Percentiles rank a stretch among this genome's conserved stretches.
phyloP scores from a whole-genome alignment of 2,329 filamentous ascomycete species.

The Aspergillus ochraceus region DNA sequence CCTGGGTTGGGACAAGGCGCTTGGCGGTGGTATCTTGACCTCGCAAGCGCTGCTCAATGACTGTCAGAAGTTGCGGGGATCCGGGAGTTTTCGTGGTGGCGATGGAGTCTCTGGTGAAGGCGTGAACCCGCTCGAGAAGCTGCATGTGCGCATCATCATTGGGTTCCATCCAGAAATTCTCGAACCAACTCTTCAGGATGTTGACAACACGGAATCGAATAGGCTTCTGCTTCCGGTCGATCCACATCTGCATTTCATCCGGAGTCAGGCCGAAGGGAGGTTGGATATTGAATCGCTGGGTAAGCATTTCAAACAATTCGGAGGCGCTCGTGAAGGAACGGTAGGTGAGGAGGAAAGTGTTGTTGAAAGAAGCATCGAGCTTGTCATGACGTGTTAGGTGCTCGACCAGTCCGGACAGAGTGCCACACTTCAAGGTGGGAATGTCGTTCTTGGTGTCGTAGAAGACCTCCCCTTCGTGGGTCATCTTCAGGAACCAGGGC shows the following conservation, averaged over 20 bases:
- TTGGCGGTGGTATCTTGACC: constrained; percentile 87
- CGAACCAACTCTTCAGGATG: constrained; percentile 97
- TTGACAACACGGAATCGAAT: constrained; percentile 97
- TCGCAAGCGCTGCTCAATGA: constrained; percentile 83
- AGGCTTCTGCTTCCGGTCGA: constrained; percentile 90
- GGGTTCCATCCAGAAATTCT: constrained; percentile 98
- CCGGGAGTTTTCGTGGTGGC: constrained; percentile 92
- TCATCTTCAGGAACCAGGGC: constrained; percentile 80
- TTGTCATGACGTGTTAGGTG: constrained; percentile 95
- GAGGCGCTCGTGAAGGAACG: constrained; percentile 88
- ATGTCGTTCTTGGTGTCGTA: constrained; percentile 81
- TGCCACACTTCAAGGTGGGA: constrained; percentile 82
- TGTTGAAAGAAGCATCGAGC: constrained; percentile 92
- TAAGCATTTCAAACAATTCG: constrained; percentile 89
- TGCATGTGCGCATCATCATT: constrained; percentile 81
- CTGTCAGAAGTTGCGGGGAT: constrained; percentile 76
- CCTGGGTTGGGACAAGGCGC: constrained; percentile 82
- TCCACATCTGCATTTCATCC: constrained; percentile 81
- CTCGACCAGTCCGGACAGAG: constrained; percentile 83
- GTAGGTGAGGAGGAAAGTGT: constrained; percentile 96
- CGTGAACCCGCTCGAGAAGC: constrained; percentile 83
- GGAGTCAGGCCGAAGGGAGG: constrained; percentile 77
- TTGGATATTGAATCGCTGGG: constrained; percentile 88
- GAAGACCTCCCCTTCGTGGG: constrained; percentile 83
- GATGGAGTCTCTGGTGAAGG: constrained; percentile 87